Evolutionary conservation across 2,329 filamentous ascomycete species (phyloP), one percentile per base, ranked within the genome.

Genomic region (Metarhizium humberi): DNA sequence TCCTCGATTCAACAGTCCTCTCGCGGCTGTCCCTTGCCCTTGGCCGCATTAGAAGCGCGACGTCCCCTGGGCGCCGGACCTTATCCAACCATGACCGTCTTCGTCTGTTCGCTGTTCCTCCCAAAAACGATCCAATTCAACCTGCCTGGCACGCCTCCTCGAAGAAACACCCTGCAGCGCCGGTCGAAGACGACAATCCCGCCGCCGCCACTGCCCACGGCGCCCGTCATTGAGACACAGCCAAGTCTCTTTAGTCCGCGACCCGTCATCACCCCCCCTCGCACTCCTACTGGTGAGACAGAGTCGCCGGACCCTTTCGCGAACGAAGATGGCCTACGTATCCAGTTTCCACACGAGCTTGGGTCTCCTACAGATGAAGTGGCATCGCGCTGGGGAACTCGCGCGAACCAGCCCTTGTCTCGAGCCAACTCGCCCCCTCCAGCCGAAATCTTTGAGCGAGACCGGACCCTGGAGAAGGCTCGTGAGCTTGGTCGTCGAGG

Each of bases 91-190:
- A 73, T 73, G 71, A 73, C 71, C 13, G 70, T 73, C 63, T 72
- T 73, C 58, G 64, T 73, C 54, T 71, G 69, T 59, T 72, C 71
- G 34, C 68, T 73, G 71, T 96, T 96, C 68, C 81, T 96, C 40
- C 92, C 92, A 38, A 92, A 95, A 70, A 97, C 92, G 45, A 79
- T 96, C 65, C 86, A 95, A 70, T 97, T 97, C 70, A 85, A 86
- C 62, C 78, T 88, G 55, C 81, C 82, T 11, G 77, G 78, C 43
- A 78, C 76, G 36, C 74, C 75, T 52, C 72, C 70, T 56, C 73
- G 67, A 59, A 66, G 66, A 57, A 68, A 63, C 60, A 68, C 52
- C 59, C 50, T 60, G 56, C 67, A 62, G 64, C 58, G 63, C 61
- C 58, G 64, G 55, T 55, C 66, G 60, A 64, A 65, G 60, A 58